phyloP scores from a whole-genome alignment of 2,329 filamentous ascomycete genomes.

The Septoria petroselini region DNA sequence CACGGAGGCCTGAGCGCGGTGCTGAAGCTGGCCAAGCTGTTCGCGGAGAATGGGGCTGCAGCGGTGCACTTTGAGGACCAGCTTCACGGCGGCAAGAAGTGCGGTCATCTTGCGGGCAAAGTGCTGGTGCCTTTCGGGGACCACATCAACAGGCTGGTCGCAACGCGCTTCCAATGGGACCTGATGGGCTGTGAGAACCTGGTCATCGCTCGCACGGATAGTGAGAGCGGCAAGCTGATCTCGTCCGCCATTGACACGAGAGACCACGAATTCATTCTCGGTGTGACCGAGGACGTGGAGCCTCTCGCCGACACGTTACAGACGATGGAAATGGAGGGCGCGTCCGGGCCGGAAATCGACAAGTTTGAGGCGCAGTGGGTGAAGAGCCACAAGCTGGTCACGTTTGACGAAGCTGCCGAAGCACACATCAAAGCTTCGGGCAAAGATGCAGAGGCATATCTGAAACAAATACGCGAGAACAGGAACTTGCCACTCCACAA shows the following conservation, averaged over 20 bases:
- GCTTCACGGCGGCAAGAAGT: slow-evolving; percentile 97
- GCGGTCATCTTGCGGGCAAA: slow-evolving; percentile 92
- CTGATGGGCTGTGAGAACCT: slow-evolving; percentile 95
- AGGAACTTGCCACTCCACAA: slow-evolving; percentile 74
- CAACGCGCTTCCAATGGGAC: slow-evolving; percentile 95
- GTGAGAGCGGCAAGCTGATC: slow-evolving; percentile 85
- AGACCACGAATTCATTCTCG: slow-evolving; percentile 95
- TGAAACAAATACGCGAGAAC: slow-evolving; percentile 48
- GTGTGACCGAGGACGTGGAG: slow-evolving; percentile 72
- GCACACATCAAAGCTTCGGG: slow-evolving; percentile 38
- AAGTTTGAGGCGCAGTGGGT: slow-evolving; percentile 84
- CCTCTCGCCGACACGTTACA: slow-evolving; percentile 86
- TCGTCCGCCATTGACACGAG: slow-evolving; percentile 89
- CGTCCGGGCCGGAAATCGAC: slow-evolving; percentile 76
- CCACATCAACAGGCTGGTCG: slow-evolving; percentile 91
- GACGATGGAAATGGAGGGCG: slow-evolving; percentile 79
- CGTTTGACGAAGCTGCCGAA: slow-evolving; percentile 74
- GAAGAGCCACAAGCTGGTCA: slow-evolving; percentile 76
- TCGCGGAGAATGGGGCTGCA: slow-evolving; percentile 93
- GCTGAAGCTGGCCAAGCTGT: slow-evolving; percentile 92
- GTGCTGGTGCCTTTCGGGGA: slow-evolving; percentile 90
- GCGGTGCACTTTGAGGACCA: slow-evolving; percentile 98
- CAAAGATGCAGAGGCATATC: slow-evolving; percentile 32
- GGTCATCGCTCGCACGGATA: slow-evolving; percentile 91
- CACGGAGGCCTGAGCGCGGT: slow-evolving; percentile 92